A percentile compares a stretch with the other conserved stretches of the same genome.
These are phyloP conservation scores for Hypsizygus marmoreus DNA, from an alignment of 768 basidiomycete species.

Conservation along the genomic window DNA sequence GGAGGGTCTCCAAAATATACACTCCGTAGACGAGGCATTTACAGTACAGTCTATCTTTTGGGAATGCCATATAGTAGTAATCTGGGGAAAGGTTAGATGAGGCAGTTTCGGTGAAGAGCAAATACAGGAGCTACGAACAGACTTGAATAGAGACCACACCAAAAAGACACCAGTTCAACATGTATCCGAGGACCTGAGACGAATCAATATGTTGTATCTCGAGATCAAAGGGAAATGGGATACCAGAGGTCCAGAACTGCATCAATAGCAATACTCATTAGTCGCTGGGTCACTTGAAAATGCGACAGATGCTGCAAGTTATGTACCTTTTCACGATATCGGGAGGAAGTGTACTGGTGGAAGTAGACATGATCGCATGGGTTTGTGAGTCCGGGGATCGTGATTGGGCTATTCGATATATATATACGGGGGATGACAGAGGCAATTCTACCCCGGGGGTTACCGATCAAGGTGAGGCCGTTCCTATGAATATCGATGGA, in stretches of 20 bases:
- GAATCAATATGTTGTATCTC: neutral
- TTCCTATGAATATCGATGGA: no score
- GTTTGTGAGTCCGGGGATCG: no score
- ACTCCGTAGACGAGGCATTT: constrained; percentile 30
- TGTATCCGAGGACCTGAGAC: constrained; percentile 28
- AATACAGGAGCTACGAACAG: constrained; percentile 18
- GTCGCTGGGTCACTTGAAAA: neutral
- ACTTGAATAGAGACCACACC: constrained; percentile 32
- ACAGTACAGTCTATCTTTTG: constrained; percentile 23
- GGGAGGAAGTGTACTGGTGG: constrained; percentile 14
- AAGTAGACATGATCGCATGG: constrained; percentile 7
- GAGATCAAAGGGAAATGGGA: neutral
- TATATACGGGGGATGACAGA: neutral
- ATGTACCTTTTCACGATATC: constrained; percentile 17
- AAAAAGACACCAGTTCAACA: constrained; percentile 30
- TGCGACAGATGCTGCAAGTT: neutral
- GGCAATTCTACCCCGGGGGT: no score
- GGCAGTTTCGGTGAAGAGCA: neutral
- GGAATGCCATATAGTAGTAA: constrained; percentile 34
- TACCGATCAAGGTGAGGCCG: no score
- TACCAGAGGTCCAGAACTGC: constrained; percentile 24
- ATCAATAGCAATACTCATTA: neutral
- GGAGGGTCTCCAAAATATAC: constrained; percentile 28
- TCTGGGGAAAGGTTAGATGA: constrained; percentile 15
- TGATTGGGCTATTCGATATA: no score